Conservation (phyloP, 2,329 filamentous ascomycete species). For the Blastomyces percursus region DNA sequence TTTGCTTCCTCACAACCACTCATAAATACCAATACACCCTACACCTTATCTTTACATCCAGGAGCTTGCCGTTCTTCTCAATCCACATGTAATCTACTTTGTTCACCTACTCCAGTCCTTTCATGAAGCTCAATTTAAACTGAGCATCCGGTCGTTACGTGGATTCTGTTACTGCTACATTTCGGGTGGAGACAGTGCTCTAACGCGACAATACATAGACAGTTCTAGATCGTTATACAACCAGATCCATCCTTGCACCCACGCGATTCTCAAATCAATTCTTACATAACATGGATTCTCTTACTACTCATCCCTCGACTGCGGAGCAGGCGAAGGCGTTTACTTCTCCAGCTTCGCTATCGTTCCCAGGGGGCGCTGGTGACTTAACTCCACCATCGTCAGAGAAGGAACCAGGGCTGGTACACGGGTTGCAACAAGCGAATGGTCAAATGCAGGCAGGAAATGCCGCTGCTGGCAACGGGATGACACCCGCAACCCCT, state of each 20-base stretch:
- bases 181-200: background rate
- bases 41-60: background rate
- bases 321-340: conserved; percentile 93
- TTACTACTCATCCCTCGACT: conserved; percentile 83
- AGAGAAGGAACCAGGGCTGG: conserved; percentile 50
- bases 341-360: conserved; percentile 82
- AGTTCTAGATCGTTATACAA: background rate
- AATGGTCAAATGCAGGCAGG: conserved; percentile 44
- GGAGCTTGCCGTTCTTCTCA: background rate
- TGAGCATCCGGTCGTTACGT: background rate
- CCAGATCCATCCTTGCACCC: conserved; percentile 14
- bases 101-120: background rate
- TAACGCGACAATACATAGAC: conserved; percentile 1
- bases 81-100: background rate
- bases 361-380: conserved; percentile 73
- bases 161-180: background rate
- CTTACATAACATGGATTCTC: conserved; percentile 58
- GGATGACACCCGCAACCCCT: conserved; percentile 80
- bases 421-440: conserved; percentile 33
- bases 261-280: conserved; percentile 21
- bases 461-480: conserved; percentile 56
- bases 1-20: background rate
- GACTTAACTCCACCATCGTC: conserved; percentile 72
- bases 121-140: background rate
- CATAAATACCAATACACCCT: background rate